Conservation (phyloP, 2,329 filamentous ascomycete species). For the Balansia obtecta region DNA sequence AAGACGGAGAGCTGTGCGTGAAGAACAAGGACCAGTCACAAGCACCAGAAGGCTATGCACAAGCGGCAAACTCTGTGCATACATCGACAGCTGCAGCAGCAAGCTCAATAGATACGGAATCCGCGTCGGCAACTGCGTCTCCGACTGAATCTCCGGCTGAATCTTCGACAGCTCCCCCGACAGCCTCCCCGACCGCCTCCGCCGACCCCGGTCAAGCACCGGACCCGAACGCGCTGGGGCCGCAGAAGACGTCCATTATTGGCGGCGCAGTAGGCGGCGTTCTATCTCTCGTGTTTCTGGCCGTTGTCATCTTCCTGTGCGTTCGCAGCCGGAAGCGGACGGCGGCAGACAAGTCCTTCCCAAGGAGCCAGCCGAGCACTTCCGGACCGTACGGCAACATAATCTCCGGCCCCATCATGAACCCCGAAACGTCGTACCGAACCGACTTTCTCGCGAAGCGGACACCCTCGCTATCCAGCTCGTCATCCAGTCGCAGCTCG, state of each 20-base stretch:
- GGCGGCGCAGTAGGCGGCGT: conserved; percentile 36
- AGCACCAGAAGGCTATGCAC: conserved; percentile 19
- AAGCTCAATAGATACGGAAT: background rate
- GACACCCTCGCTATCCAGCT: conserved; percentile 8
- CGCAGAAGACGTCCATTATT: conserved; percentile 27
- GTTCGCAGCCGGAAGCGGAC: conserved; percentile 18
- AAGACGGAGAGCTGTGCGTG: conserved; percentile 33
- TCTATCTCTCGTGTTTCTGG: conserved; percentile 26
- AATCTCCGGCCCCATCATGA: conserved; percentile 44
- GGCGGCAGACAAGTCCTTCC: conserved; percentile 10
- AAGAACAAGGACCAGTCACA: conserved; percentile 37
- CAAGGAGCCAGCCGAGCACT: conserved; percentile 9
- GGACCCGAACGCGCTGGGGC: conserved; percentile 11
- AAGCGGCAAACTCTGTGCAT: conserved; percentile 10
- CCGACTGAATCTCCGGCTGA: background rate
- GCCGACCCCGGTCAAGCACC: conserved; percentile 4
- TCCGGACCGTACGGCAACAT: conserved; percentile 26
- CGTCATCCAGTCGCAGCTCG: conserved; percentile 8
- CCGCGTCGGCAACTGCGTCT: background rate
- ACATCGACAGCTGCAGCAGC: conserved; percentile 5
- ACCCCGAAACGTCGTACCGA: conserved; percentile 26
- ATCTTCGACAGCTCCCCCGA: conserved; percentile 1
- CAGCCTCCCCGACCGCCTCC: conserved; percentile 2
- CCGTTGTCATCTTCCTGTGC: conserved; percentile 28
- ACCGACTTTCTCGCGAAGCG: conserved; percentile 39